Conservation (phyloP, 805 yeast genomes). For the Lipomyces sp. region DNA sequence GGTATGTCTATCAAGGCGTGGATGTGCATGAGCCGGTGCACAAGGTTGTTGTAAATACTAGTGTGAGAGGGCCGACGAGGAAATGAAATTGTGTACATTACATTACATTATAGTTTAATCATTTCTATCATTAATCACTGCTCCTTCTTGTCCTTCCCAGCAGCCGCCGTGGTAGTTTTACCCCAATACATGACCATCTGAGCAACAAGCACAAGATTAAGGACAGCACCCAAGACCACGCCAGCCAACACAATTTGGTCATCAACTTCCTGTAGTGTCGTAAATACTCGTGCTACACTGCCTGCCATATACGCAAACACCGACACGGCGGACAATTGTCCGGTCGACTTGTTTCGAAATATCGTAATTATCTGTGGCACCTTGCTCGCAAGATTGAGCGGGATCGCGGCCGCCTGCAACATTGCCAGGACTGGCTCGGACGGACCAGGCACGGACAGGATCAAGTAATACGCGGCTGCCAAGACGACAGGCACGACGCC, state of each 20-base stretch:
- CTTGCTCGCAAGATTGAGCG: constrained; percentile 47
- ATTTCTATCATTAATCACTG: background rate
- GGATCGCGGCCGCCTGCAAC: constrained; percentile 47
- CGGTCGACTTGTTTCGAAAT: constrained; percentile 50
- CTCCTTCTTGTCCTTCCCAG: constrained; percentile 31
- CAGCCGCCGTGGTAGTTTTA: constrained; percentile 20
- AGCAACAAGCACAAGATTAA: constrained; percentile 47
- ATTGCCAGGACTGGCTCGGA: constrained; percentile 21
- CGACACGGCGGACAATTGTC: constrained; percentile 49
- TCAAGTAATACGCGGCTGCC: constrained; percentile 27
- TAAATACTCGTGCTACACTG: constrained; percentile 49
- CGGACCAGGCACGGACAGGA: constrained; percentile 41
- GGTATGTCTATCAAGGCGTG: constrained; percentile 35
- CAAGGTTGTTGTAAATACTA: constrained; percentile 6
- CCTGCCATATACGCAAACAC: constrained; percentile 49
- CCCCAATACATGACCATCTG: constrained; percentile 48
- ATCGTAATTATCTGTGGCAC: constrained; percentile 52
- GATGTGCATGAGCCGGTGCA: constrained; percentile 36
- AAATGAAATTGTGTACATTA: background rate
- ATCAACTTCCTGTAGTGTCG: constrained; percentile 47
- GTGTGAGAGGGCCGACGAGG: constrained; percentile 9
- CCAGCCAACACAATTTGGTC: constrained; percentile 47
- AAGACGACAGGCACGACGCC: constrained; percentile 26
- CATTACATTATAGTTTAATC: no score
- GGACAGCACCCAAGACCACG: constrained; percentile 43